Conservation (phyloP, 23 red algal species). For the Gracilaria domingensis region DNA sequence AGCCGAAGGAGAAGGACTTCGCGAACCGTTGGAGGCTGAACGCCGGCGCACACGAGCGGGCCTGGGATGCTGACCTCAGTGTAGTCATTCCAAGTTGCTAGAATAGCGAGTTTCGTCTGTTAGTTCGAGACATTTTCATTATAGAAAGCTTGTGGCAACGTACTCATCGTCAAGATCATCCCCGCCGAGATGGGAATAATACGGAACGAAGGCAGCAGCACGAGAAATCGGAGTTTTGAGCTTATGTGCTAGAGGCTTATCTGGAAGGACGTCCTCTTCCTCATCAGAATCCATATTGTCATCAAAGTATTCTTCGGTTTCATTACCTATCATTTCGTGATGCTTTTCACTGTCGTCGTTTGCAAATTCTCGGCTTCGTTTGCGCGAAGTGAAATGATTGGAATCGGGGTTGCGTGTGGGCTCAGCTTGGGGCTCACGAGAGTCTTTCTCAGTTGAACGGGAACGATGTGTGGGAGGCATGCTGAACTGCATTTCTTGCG, state of each 20-base stretch:
- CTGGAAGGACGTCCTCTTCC: not conserved
- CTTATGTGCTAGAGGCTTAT: not conserved
- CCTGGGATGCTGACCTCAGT: not conserved
- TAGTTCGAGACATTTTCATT: not conserved
- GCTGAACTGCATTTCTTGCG: not conserved
- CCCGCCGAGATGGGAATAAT: conserved; percentile 46
- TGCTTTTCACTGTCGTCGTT: not conserved
- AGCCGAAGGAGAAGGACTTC: conserved; percentile 17
- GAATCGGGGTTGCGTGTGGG: not conserved
- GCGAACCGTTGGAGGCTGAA: conserved; percentile 41
- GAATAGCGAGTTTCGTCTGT: not conserved
- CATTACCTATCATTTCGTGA: not conserved
- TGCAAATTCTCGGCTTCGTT: conserved; percentile 8
- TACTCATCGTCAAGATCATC: conserved; percentile 60
- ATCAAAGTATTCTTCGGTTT: conserved; percentile 1
- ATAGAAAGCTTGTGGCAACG: not conserved
- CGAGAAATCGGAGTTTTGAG: not conserved
- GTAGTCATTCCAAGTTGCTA: conserved; percentile 7
- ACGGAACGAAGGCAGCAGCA: conserved; percentile 41
- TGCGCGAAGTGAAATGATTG: not conserved
- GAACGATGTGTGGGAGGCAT: too few relatives aligned
- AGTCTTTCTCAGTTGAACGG: not conserved
- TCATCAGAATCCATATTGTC: conserved; percentile 7
- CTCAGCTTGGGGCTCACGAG: not conserved
- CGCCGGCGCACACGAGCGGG: conserved; percentile 27